These are phyloP conservation scores for Aspergillus hiratsukae DNA, from an alignment of 2,329 filamentous ascomycete species.

Conservation along the genomic window DNA sequence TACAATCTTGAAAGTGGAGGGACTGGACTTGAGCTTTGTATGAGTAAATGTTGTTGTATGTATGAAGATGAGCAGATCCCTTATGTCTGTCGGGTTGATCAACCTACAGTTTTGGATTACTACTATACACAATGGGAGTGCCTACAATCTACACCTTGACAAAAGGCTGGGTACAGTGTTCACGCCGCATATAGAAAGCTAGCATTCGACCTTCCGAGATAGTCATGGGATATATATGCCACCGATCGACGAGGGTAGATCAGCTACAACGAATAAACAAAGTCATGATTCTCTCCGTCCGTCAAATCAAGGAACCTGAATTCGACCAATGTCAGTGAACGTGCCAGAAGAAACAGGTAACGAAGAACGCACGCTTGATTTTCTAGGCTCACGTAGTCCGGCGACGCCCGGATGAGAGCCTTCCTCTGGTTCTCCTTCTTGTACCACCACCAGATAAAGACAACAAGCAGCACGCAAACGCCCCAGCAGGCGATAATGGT, in stretches of 20 bases:
- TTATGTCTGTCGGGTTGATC: background rate
- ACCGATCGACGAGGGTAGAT: no score
- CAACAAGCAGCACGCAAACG: constrained; percentile 50
- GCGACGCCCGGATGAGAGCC: constrained; percentile 46
- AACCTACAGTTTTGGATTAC: background rate
- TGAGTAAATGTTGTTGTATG: background rate
- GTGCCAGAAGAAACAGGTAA: background rate
- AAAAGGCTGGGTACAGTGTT: no score
- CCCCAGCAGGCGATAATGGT: constrained; percentile 58
- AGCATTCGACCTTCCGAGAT: no score
- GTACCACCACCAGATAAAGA: constrained; percentile 62
- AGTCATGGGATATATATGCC: no score
- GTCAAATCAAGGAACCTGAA: constrained; percentile 56
- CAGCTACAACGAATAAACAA: constrained; percentile 50
- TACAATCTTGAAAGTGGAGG: background rate
- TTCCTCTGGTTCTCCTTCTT: constrained; percentile 57
- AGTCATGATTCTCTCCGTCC: constrained; percentile 62
- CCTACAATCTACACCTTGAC: background rate
- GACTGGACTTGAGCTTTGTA: no score
- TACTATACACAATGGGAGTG: background rate
- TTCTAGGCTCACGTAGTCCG: constrained; percentile 57
- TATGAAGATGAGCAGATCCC: no score
- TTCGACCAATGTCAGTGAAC: constrained; percentile 1
- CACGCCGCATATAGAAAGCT: no score
- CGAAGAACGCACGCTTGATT: constrained; percentile 57